Percentiles rank a stretch among this genome's conserved stretches.
These are phyloP conservation scores for Rutstroemia sp. DNA, from an alignment of 2,329 filamentous ascomycete species.

Conservation along the genomic window DNA sequence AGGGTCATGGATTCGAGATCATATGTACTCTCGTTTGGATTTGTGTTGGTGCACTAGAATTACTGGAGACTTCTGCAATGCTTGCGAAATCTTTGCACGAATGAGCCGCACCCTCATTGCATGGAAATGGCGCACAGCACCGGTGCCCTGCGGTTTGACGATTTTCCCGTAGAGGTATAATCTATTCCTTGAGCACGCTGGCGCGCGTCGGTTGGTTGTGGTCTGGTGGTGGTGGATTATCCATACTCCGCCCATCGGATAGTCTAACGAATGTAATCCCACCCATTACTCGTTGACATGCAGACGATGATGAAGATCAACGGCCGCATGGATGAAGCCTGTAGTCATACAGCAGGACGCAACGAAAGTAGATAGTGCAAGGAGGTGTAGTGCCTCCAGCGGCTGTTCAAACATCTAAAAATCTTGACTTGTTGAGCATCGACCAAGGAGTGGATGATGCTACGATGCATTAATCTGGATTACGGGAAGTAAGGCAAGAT, in stretches of 20 bases:
- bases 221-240: not conserved
- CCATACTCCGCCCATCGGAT: slow-evolving; percentile 1
- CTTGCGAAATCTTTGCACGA: slow-evolving; percentile 2
- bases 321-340: slow-evolving; percentile 6
- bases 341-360: not conserved
- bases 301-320: slow-evolving; percentile 8
- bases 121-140: not conserved
- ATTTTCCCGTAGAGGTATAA: not conserved
- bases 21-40: not conserved
- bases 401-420: slow-evolving; percentile 5
- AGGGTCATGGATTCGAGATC: slow-evolving; percentile 3
- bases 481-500: not conserved
- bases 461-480: slow-evolving; percentile 4
- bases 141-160: not conserved
- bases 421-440: slow-evolving; percentile 4
- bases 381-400: not conserved
- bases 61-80: not conserved
- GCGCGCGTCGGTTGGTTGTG: not conserved
- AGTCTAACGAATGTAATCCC: not conserved
- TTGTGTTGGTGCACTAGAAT: not conserved
- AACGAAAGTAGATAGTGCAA: not conserved
- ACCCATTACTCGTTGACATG: slow-evolving; percentile 10
- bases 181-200: not conserved
- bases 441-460: slow-evolving; percentile 8
- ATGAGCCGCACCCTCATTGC: slow-evolving; percentile 5